Evolutionary conservation across 305 asterid species (phyloP), one percentile per base, ranked within the genome.

Genomic region (Nicotiana rustica): DNA sequence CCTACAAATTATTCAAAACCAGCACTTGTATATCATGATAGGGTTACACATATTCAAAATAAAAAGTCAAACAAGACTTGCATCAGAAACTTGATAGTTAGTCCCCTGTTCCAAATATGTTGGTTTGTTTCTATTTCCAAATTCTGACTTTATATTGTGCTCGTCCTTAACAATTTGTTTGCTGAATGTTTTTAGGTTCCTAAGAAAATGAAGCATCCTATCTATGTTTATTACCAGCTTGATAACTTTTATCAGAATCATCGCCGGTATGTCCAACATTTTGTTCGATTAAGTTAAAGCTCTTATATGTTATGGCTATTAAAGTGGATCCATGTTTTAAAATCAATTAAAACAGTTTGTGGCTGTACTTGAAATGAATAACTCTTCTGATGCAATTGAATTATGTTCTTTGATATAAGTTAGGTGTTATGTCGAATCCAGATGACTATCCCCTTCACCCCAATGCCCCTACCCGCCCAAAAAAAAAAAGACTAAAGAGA

Each of bases 211-310:
- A 88, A 81, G 87, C 81, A 86, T 6, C 98, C 97, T 9, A 88
- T 94, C n/a, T 91, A 82, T 69, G 86, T 94, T 67, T 94, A 94
- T 82, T 94, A 94, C 83, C 93, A 92, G 84, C 94, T 94, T 4
- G 92, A 89, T 81, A 89, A 91, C 81, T 94, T 89, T 88, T 92
- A 90, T 78, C 98, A 94, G 83, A 94, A 92, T 81, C 97, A 93
- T 80, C 90, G 95, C 8, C 84, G 95, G 96, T 93, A 79, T 55
- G 83, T 83, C 69, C 25, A 44, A 76, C 2, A 21, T 69, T 49
- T 59, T 76, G 14, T 62, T n/a, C 64, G 19, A 2, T n/a, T 49
- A 49, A n/a, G 36, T 75, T 84, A 35, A 83, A 64, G 21, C 38
- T 73, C 18, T 10, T 60, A 61, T 31, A 61, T 38, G 1, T 21